Evolutionary conservation across 208 protist species (phyloP).

Genomic region (Vickermania ingenoplastis): DNA sequence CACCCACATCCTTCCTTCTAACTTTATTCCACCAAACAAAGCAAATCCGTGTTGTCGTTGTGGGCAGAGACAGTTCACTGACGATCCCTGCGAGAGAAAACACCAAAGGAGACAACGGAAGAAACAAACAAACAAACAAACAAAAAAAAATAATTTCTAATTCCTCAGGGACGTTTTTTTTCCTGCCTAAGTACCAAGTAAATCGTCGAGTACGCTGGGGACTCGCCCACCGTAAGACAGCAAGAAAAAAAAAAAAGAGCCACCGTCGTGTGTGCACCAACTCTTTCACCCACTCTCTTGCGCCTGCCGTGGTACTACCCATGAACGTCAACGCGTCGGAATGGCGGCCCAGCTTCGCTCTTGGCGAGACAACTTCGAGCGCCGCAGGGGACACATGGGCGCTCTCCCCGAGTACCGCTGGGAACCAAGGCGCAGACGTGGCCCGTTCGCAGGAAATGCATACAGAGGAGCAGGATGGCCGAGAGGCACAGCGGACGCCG

Average conservation of each 20-base stretch:
- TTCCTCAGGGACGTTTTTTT: not conserved
- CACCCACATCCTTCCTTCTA: too few species aligned
- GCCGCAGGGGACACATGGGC: constrained; percentile 4
- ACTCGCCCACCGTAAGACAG: not conserved
- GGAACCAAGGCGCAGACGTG: too few species aligned
- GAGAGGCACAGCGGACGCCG: too few species aligned
- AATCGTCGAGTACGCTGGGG: too few species aligned
- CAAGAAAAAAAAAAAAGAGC: not conserved
- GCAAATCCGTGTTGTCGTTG: too few species aligned
- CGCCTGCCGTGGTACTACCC: not conserved
- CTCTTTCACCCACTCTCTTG: too few species aligned
- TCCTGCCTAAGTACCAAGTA: too few species aligned
- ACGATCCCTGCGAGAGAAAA: too few species aligned
- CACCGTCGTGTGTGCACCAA: not conserved
- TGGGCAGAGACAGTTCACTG: too few species aligned
- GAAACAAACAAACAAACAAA: constrained; percentile 16
- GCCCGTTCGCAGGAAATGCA: too few species aligned
- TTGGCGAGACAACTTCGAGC: constrained; percentile 17
- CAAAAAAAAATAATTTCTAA: constrained; percentile 7
- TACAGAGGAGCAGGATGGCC: too few species aligned
- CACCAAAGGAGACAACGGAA: constrained; percentile 1
- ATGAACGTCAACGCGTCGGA: constrained; percentile 73
- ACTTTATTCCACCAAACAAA: too few species aligned
- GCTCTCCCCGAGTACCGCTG: constrained; percentile 7
- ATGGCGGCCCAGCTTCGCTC: constrained; percentile 31